Conservation (phyloP, 2,329 filamentous ascomycete genomes). For the Alternaria longipes region DNA sequence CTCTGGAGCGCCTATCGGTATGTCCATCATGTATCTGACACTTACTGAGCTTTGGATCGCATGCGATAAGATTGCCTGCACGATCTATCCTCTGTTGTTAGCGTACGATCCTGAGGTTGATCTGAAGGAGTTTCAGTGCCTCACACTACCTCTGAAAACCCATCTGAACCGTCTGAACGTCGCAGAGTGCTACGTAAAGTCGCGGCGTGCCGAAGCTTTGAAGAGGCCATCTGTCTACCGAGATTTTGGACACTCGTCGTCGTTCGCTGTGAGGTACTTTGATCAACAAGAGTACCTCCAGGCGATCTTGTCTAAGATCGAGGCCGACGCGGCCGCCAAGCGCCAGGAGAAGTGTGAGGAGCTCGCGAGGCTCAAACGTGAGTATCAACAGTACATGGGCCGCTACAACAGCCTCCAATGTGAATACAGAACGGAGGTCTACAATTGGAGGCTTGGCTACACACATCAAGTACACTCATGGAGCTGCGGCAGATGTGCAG, state of each 20-base stretch:
- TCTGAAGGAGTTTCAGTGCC: slow-evolving; percentile 50
- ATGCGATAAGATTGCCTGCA: slow-evolving; percentile 60
- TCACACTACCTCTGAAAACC: slow-evolving; percentile 56
- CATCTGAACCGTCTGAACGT: slow-evolving; percentile 59
- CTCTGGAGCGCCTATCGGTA: slow-evolving; percentile 53
- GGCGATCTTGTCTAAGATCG: slow-evolving; percentile 50
- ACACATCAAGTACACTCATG: slow-evolving; percentile 14
- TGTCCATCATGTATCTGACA: slow-evolving; percentile 66
- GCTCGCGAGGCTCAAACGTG: slow-evolving; percentile 16
- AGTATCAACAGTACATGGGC: slow-evolving; percentile 27
- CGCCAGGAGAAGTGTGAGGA: slow-evolving; percentile 36
- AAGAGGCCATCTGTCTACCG: slow-evolving; percentile 51
- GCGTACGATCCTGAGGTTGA: slow-evolving; percentile 61
- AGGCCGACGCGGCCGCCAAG: slow-evolving; percentile 45
- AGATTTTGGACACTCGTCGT: slow-evolving; percentile 43
- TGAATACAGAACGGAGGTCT: slow-evolving; percentile 12
- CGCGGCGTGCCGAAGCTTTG: slow-evolving; percentile 37
- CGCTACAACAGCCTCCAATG: slow-evolving; percentile 20
- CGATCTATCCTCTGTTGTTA: slow-evolving; percentile 52
- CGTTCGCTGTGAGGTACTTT: slow-evolving; percentile 62
- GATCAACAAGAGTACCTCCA: slow-evolving; percentile 56
- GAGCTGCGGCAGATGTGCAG: slow-evolving; percentile 44
- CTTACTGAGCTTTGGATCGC: slow-evolving; percentile 68
- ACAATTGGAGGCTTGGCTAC: slow-evolving; percentile 14
- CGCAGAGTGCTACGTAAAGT: slow-evolving; percentile 60